Evolutionary conservation across 306 rosid species (phyloP).

Genomic region (Casuarina equisetifolia): DNA sequence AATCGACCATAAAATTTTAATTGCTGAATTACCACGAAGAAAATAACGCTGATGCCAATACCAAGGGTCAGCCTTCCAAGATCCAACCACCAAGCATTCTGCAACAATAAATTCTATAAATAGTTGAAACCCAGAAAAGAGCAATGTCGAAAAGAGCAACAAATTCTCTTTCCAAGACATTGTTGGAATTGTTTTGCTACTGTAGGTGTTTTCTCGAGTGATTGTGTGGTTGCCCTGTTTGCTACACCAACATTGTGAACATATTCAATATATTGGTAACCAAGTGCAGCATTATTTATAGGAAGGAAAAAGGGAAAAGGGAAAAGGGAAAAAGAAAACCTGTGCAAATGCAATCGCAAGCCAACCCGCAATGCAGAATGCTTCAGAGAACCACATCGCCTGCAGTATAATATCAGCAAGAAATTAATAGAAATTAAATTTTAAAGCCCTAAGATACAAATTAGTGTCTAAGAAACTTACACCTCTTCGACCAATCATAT

Average conservation of each 20-base stretch:
- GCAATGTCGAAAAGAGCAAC: background rate
- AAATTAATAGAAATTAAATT: background rate
- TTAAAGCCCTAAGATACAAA: background rate
- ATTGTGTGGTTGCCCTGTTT: no score
- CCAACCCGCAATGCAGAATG: constrained; percentile 80
- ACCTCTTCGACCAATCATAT: constrained; percentile 66
- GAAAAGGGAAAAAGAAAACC: constrained; percentile 29
- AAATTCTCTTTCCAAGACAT: no score
- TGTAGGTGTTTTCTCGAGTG: no score
- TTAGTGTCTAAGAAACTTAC: constrained; percentile 47
- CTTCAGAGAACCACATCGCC: constrained; percentile 76
- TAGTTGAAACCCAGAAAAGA: background rate
- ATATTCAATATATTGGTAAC: background rate
- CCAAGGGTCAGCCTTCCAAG: constrained; percentile 75
- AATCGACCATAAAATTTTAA: constrained; percentile 11
- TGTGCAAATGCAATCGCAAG: constrained; percentile 51
- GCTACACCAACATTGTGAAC: background rate
- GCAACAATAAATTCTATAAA: constrained; percentile 28
- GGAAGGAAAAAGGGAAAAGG: background rate
- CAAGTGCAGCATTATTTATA: background rate
- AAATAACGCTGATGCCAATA: constrained; percentile 74
- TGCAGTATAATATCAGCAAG: constrained; percentile 33
- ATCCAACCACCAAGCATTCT: constrained; percentile 77
- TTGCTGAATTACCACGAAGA: constrained; percentile 61
- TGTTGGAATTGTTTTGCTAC: no score